phyloP scores from a whole-genome alignment of 163 green algal species.

The Picocystis sp. region DNA sequence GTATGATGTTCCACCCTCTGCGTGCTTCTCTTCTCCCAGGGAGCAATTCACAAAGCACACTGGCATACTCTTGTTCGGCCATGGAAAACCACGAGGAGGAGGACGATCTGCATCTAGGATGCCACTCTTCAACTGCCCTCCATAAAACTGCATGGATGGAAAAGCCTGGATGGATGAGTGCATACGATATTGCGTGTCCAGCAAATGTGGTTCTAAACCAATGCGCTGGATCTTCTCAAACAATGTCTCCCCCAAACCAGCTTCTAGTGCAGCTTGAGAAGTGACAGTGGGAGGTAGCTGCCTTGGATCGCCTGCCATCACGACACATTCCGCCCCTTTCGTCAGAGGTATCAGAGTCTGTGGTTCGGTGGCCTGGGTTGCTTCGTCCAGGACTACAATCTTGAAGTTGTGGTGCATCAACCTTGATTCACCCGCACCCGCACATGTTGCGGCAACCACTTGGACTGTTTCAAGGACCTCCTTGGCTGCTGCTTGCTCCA shows the following conservation, averaged over 20 bases:
- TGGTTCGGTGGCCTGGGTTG: conserved; percentile 70
- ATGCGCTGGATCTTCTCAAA: conserved; percentile 38
- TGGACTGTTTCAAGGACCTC: conserved; percentile 23
- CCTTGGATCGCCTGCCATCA: conserved; percentile 65
- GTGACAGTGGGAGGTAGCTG: conserved; percentile 82
- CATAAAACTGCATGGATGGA: conserved; percentile 58
- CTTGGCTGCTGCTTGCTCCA: background rate
- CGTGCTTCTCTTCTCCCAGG: background rate
- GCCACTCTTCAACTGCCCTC: conserved; percentile 41
- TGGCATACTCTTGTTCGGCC: conserved; percentile 19
- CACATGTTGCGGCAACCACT: conserved; percentile 75
- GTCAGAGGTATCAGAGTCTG: conserved; percentile 48
- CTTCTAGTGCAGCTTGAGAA: conserved; percentile 25
- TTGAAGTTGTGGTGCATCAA: conserved; percentile 40
- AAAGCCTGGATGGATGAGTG: conserved; percentile 40
- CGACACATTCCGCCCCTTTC: conserved; percentile 23
- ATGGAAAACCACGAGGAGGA: conserved; percentile 15
- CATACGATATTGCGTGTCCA: conserved; percentile 83
- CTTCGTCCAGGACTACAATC: conserved; percentile 84
- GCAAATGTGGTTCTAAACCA: conserved; percentile 34
- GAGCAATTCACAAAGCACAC: background rate
- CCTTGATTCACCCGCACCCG: conserved; percentile 42
- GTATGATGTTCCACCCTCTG: conserved; percentile 10
- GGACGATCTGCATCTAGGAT: conserved; percentile 24
- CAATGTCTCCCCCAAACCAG: conserved; percentile 41